These are phyloP conservation scores for Beauveria sp. DNA, from an alignment of 2,329 filamentous ascomycete genomes.

Conservation along the genomic window DNA sequence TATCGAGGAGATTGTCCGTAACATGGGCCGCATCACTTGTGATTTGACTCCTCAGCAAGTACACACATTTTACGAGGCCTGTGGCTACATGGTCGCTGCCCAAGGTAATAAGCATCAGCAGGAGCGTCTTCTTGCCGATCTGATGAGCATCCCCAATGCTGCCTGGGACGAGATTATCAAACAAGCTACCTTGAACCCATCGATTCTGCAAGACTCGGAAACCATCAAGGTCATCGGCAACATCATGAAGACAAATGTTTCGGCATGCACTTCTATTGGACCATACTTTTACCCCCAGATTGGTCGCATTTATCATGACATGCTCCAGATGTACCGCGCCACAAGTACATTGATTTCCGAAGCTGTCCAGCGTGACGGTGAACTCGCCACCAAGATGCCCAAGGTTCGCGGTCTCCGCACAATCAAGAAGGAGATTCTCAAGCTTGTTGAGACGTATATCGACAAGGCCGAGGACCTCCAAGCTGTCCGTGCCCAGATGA, in stretches of 20 bases:
- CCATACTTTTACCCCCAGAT: slow-evolving; percentile 98
- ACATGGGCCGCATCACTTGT: slow-evolving; percentile 89
- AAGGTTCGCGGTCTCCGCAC: slow-evolving; percentile 91
- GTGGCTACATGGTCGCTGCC: slow-evolving; percentile 97
- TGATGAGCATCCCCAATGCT: slow-evolving; percentile 88
- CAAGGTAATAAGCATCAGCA: slow-evolving; percentile 93
- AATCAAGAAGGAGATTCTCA: slow-evolving; percentile 98
- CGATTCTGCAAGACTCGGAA: slow-evolving; percentile 81
- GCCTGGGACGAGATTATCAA: slow-evolving; percentile 96
- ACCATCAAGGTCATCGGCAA: slow-evolving; percentile 99
- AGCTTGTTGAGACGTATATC: slow-evolving; percentile 95
- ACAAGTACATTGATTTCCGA: slow-evolving; percentile 96
- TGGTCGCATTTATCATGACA: slow-evolving; percentile 93
- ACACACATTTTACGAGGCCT: slow-evolving; percentile 98
- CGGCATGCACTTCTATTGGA: slow-evolving; percentile 94
- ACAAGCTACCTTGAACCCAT: slow-evolving; percentile 75
- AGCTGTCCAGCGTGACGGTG: slow-evolving; percentile 76
- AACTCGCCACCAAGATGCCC: slow-evolving; percentile 94
- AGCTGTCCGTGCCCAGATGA: slow-evolving; percentile 87
- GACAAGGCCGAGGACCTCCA: slow-evolving; percentile 96
- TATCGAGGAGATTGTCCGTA: slow-evolving; percentile 96
- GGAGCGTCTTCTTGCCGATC: slow-evolving; percentile 79
- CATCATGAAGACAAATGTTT: slow-evolving; percentile 99
- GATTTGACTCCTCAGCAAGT: slow-evolving; percentile 95
- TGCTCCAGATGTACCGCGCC: slow-evolving; percentile 98